These are phyloP conservation scores for Ceratobasidium sp. DNA, from an alignment of 1,284 basidiomycete species.

Conservation along the genomic window DNA sequence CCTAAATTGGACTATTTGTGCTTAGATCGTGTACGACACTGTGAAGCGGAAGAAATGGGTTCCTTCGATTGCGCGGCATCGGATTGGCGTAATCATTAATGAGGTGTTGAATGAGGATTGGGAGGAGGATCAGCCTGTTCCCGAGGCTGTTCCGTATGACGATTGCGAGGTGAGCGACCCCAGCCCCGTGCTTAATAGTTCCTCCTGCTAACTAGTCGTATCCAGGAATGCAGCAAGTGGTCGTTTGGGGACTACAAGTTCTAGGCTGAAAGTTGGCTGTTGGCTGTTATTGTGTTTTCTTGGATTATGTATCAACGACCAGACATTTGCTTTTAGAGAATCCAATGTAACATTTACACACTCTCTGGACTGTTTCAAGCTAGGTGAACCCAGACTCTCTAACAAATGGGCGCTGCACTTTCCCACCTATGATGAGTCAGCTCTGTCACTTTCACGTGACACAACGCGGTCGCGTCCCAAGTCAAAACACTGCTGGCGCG, in stretches of 20 bases:
- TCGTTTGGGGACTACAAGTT: constrained; percentile 56
- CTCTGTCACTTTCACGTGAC: constrained; percentile 14
- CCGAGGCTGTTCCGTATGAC: constrained; percentile 53
- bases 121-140: constrained; percentile 56
- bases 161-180: constrained; percentile 52
- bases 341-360: not conserved
- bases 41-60: constrained; percentile 85
- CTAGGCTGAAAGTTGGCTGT: not conserved
- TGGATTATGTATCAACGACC: constrained; percentile 1
- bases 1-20: not conserved
- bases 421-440: not conserved
- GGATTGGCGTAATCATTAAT: constrained; percentile 79
- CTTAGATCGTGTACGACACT: constrained; percentile 82
- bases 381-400: too few species aligned
- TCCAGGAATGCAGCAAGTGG: constrained; percentile 58
- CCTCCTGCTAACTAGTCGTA: too few species aligned
- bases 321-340: constrained; percentile 2
- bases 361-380: too few species aligned
- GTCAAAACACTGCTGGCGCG: not conserved
- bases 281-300: not conserved
- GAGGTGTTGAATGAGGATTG: constrained; percentile 80
- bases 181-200: not conserved
- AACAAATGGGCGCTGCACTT: too few species aligned
- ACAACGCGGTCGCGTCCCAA: constrained; percentile 3
- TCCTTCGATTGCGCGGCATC: constrained; percentile 80